These are phyloP conservation scores for Penicillium sp. DNA, from an alignment of 2,329 filamentous ascomycete genomes.

Conservation along the genomic window DNA sequence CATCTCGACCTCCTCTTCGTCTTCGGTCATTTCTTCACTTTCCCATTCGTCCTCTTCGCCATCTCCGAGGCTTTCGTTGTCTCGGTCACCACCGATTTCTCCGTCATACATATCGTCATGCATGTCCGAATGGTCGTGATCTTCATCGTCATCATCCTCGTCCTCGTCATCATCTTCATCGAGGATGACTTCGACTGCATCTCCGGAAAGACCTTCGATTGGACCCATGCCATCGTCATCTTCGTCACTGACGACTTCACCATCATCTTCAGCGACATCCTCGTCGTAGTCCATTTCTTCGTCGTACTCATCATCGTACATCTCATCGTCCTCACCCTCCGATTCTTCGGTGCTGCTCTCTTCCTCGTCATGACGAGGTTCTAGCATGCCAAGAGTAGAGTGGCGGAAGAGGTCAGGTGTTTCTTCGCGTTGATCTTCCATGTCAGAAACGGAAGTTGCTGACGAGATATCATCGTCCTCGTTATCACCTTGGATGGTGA, in stretches of 20 bases:
- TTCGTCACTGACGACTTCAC: conserved; percentile 81
- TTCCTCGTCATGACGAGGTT: conserved; percentile 69
- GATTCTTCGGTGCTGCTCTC: conserved; percentile 66
- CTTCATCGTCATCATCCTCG: conserved; percentile 53
- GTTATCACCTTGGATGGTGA: conserved; percentile 58
- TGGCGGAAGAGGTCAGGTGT: conserved; percentile 96
- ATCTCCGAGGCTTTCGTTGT: conserved; percentile 42
- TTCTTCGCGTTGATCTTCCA: conserved; percentile 79
- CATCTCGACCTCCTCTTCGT: conserved; percentile 40
- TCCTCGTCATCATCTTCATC: conserved; percentile 59
- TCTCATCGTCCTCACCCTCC: conserved; percentile 71
- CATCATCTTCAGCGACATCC: conserved; percentile 66
- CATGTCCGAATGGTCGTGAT: conserved; percentile 55
- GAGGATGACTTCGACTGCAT: conserved; percentile 77
- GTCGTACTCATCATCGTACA: conserved; percentile 83
- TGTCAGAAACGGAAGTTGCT: conserved; percentile 77
- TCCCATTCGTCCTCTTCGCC: conserved; percentile 45
- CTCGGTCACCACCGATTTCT: conserved; percentile 50
- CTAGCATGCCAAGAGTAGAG: conserved; percentile 88
- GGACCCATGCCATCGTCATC: conserved; percentile 74
- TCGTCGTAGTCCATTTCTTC: conserved; percentile 91
- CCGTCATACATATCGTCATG: conserved; percentile 45
- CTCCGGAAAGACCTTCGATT: conserved; percentile 55
- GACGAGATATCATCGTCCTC: conserved; percentile 83
- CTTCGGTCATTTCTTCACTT: conserved; percentile 42